These are phyloP conservation scores for Ceratobasidium sp. DNA, from an alignment of 1,284 basidiomycete genomes.

Conservation along the genomic window DNA sequence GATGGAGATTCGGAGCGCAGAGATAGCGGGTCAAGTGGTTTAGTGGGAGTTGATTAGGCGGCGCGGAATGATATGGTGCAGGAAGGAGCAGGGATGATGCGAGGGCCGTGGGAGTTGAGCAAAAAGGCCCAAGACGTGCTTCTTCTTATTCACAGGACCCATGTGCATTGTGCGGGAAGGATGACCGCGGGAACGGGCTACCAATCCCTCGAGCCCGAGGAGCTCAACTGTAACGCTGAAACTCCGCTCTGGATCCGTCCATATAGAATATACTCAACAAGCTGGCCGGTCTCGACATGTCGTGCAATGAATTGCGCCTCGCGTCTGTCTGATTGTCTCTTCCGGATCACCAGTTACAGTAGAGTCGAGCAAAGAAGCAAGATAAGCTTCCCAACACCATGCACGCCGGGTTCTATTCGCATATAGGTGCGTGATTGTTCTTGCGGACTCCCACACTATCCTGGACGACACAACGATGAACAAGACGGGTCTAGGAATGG, in stretches of 20 bases:
- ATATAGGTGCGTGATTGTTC: neutral
- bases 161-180: neutral
- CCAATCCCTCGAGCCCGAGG: neutral
- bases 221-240: neutral
- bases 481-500: neutral
- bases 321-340: neutral
- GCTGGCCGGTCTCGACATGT: constrained; percentile 6
- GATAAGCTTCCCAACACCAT: neutral
- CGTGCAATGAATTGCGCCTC: neutral
- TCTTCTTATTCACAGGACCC: constrained; percentile 21
- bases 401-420: neutral
- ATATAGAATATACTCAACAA: neutral
- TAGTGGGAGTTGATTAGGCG: constrained; percentile 9
- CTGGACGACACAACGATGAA: neutral
- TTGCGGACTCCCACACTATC: constrained; percentile 3
- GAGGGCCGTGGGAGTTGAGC: constrained; percentile 5
- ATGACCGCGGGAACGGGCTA: neutral
- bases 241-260: neutral
- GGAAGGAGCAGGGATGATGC: neutral
- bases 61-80: constrained; percentile 1
- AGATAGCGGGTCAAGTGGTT: neutral
- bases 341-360: neutral
- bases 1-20: neutral
- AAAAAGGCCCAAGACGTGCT: neutral
- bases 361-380: neutral